Conservation (phyloP, 2,329 filamentous ascomycete genomes). For the Aureobasidium namibiae region DNA sequence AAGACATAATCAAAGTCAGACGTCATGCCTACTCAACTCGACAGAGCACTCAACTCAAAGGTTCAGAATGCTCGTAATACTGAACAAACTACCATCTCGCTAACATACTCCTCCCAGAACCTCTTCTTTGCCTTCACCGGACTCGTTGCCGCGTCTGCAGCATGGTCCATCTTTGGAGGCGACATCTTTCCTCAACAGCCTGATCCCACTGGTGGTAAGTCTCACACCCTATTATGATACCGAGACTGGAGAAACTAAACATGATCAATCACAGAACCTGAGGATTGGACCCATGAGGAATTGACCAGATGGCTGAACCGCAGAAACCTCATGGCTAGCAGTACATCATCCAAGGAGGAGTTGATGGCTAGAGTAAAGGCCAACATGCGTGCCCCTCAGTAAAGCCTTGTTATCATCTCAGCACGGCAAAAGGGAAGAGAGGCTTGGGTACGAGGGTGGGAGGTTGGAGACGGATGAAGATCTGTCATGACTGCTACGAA, state of each 20-base stretch:
- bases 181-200: slow-evolving; percentile 69
- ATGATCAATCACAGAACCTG: slow-evolving; percentile 43
- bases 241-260: not conserved
- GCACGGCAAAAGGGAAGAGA: not conserved
- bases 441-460: too few relatives aligned
- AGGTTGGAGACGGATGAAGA: not conserved
- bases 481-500: slow-evolving; percentile 6
- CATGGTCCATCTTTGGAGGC: slow-evolving; percentile 76
- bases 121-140: slow-evolving; percentile 62
- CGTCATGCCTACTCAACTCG: slow-evolving; percentile 41
- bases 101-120: slow-evolving; percentile 19
- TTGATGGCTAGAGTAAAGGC: slow-evolving; percentile 61
- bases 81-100: not conserved
- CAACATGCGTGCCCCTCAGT: slow-evolving; percentile 48
- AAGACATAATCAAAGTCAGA: too few relatives aligned
- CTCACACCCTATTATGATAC: too few relatives aligned
- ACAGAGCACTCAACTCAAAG: slow-evolving; percentile 38
- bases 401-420: not conserved
- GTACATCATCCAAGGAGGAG: slow-evolving; percentile 53
- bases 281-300: slow-evolving; percentile 71
- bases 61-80: slow-evolving; percentile 25
- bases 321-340: slow-evolving; percentile 53
- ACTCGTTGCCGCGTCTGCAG: slow-evolving; percentile 70
- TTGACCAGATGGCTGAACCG: slow-evolving; percentile 70
- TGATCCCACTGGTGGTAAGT: slow-evolving; percentile 69